Evolutionary conservation across 2,329 filamentous ascomycete species (phyloP).

Genomic region (Talaromyces funiculosus): DNA sequence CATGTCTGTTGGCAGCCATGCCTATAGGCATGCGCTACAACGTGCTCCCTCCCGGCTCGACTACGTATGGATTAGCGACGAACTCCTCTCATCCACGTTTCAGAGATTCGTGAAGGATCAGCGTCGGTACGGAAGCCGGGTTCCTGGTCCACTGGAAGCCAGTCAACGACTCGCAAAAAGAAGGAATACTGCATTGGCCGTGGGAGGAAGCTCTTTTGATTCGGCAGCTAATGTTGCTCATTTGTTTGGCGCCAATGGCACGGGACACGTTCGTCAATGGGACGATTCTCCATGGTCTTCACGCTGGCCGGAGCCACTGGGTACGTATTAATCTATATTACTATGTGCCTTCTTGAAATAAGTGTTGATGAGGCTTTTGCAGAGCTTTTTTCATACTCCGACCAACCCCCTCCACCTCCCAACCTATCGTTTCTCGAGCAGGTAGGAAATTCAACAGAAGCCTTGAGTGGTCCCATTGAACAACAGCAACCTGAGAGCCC

Average conservation of each 20-base stretch:
- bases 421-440: constrained; percentile 14
- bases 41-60: constrained; percentile 25
- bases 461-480: background rate
- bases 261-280: constrained; percentile 34
- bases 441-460: background rate
- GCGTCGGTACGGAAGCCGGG: constrained; percentile 54
- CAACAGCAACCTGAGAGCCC: background rate
- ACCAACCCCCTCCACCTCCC: constrained; percentile 18
- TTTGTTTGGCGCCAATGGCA: constrained; percentile 38
- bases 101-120: constrained; percentile 42
- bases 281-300: constrained; percentile 21
- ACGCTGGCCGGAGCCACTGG: constrained; percentile 18
- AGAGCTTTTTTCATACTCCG: constrained; percentile 20
- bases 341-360: background rate
- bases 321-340: constrained; percentile 16
- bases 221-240: constrained; percentile 34
- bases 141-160: constrained; percentile 59
- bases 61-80: constrained; percentile 44
- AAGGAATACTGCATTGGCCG: constrained; percentile 48
- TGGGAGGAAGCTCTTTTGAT: constrained; percentile 22
- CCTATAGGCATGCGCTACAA: constrained; percentile 34
- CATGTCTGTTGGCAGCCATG: constrained; percentile 42
- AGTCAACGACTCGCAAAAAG: constrained; percentile 51
- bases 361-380: background rate
- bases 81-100: constrained; percentile 43